Evolutionary conservation across 1,139 yeast genomes (phyloP), one percentile per base, ranked within the genome.

Genomic region (Candida anutae): DNA sequence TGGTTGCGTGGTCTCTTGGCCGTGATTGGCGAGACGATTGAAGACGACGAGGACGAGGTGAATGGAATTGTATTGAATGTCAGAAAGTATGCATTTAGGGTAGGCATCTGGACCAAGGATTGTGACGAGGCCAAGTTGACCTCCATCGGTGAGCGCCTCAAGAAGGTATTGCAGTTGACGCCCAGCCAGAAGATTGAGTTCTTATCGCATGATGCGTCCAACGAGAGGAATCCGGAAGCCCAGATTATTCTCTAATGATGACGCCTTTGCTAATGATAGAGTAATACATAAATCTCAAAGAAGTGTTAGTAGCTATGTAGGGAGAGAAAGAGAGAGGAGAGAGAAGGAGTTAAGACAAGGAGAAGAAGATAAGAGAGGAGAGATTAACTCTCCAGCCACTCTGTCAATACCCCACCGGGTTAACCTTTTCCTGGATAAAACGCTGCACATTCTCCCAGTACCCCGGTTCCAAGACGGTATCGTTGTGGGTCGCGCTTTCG

Each of bases 1-100:
- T 93, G 98, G 98, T 76, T 87, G 52, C 74, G 94, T 58, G 78
- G 93, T 34, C 72, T 90, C 54, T 72, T 90, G 49, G 81, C 94
- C 27, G 87, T 87, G 35, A 85, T 90, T 57, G 99, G 99, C 45
- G 97, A 90, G 62, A 85, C 96, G 34, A 80, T 90, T 43, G 95
- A 85, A 59, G 82, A 77, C 41, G 90, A 80, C 38, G 88, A 81
- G 53, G 73, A 80, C 48, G 93, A 87, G 62, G 94, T 93, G 45
- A 88, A 85, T 55, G 99, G 99, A 46, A 85, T 87, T 43, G 95
- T 90, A 42, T 77, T 85, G 53, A 85, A 84, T 55, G 76, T 84
- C 46, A 81, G 96, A 69, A 79, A 74, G 54, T 78, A 75, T 43
- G 88, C 78, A 40, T 77, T 73, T 67, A 80, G 88, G 59, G 74